Percentiles rank a stretch among this genome's conserved stretches.
Evolutionary conservation across 805 yeast genomes (phyloP).

Genomic region (Yamadazyma takamatsuzukensis): DNA sequence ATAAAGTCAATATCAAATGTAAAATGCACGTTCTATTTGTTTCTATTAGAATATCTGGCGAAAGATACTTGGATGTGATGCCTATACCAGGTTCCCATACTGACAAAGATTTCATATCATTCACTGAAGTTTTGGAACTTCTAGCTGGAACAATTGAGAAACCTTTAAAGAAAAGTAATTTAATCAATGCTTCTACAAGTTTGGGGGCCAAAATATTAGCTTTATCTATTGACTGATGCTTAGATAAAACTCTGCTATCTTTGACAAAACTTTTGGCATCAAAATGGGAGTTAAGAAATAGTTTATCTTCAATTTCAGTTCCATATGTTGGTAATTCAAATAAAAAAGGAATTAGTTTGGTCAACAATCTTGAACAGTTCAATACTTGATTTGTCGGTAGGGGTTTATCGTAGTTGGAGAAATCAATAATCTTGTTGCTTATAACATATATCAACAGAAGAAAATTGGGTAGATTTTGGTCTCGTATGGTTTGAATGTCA

Average conservation of each 20-base stretch:
- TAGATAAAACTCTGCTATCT: too few species aligned
- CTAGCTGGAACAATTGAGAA: conserved; percentile 38
- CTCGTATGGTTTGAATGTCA: conserved; percentile 60
- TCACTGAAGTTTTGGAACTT: neutral
- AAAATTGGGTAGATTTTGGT: conserved; percentile 56
- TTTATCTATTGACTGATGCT: conserved; percentile 12
- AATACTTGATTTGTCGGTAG: conserved; percentile 36
- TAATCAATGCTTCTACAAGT: conserved; percentile 23
- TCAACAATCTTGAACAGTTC: conserved; percentile 61
- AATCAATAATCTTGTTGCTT: conserved; percentile 18
- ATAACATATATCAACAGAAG: conserved; percentile 44
- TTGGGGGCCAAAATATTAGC: conserved; percentile 10
- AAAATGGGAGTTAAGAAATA: conserved; percentile 19
- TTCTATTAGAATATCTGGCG: conserved; percentile 41
- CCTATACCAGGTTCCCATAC: conserved; percentile 88
- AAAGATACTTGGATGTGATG: conserved; percentile 23
- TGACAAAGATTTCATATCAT: conserved; percentile 2
- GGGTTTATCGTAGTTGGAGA: conserved; percentile 5
- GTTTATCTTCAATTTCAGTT: conserved; percentile 21
- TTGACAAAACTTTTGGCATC: too few species aligned
- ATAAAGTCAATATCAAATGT: conserved; percentile 54
- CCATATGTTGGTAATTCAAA: conserved; percentile 45
- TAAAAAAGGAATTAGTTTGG: conserved; percentile 62
- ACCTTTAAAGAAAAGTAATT: conserved; percentile 51
- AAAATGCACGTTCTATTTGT: conserved; percentile 66